These are phyloP conservation scores for Pyropia haitanensis DNA, from an alignment of 23 red algal genomes.

Conservation along the genomic window DNA sequence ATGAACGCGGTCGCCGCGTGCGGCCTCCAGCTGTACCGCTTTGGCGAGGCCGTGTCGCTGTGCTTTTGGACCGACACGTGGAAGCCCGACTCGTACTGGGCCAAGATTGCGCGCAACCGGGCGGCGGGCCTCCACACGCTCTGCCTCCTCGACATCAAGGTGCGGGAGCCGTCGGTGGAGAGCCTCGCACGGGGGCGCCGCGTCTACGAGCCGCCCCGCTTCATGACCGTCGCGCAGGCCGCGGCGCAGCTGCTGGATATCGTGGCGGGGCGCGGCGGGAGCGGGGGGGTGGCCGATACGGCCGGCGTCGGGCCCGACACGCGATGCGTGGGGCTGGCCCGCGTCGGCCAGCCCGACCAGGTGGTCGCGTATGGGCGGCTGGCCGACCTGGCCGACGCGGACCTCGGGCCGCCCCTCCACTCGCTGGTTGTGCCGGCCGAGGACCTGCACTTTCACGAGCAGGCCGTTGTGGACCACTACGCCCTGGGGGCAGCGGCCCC, in stretches of 20 bases:
- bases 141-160: slow-evolving; percentile 91
- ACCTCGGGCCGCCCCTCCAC: slow-evolving; percentile 85
- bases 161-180: slow-evolving; percentile 86
- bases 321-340: slow-evolving; percentile 47
- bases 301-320: slow-evolving; percentile 33
- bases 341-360: slow-evolving; percentile 68
- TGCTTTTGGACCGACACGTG: slow-evolving; percentile 75
- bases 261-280: slow-evolving; percentile 6
- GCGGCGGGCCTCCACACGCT: slow-evolving; percentile 72
- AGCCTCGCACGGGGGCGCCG: slow-evolving; percentile 74
- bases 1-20: slow-evolving; percentile 86
- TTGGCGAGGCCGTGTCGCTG: slow-evolving; percentile 79
- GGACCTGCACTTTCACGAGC: slow-evolving; percentile 54
- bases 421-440: slow-evolving; percentile 86
- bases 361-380: slow-evolving; percentile 54
- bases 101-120: slow-evolving; percentile 60
- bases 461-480: slow-evolving; percentile 48
- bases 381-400: slow-evolving; percentile 10
- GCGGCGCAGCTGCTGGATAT: slow-evolving; percentile 78
- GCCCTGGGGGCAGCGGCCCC: background rate
- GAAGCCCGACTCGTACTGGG: slow-evolving; percentile 74
- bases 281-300: slow-evolving; percentile 10
- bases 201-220: slow-evolving; percentile 76
- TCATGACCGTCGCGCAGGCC: slow-evolving; percentile 82
- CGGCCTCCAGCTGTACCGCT: slow-evolving; percentile 91